Evolutionary conservation across 257 asterid genomes (phyloP).

Genomic region (Gentiana macrophylla): DNA sequence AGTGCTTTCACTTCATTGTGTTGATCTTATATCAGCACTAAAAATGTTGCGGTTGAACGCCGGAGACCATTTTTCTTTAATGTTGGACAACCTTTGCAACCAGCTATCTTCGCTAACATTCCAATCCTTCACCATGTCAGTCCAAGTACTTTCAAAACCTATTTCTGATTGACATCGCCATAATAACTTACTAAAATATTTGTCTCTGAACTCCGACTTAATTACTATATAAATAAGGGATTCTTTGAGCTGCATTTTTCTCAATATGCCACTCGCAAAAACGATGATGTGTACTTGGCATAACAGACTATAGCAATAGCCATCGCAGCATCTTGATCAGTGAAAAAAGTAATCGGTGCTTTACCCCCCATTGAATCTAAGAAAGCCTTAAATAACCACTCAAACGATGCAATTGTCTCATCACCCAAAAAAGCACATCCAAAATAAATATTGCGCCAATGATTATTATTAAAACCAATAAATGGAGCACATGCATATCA

Average conservation of each 20-base stretch:
- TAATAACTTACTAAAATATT: background rate
- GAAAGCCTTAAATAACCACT: too few relatives aligned
- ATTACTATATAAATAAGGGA: slow-evolving; percentile 4
- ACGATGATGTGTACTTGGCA: background rate
- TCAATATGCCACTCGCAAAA: background rate
- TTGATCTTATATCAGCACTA: background rate
- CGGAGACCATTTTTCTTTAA: slow-evolving; percentile 3
- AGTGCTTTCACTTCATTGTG: too few relatives aligned
- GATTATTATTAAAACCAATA: too few relatives aligned
- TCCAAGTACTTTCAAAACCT: background rate
- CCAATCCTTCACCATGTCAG: background rate
- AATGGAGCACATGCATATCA: too few relatives aligned
- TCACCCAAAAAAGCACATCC: too few relatives aligned
- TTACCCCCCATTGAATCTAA: too few relatives aligned
- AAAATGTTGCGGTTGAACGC: slow-evolving; percentile 1
- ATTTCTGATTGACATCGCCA: background rate
- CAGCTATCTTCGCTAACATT: background rate
- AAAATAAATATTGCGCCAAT: too few relatives aligned
- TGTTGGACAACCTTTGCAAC: background rate
- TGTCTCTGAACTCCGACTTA: background rate
- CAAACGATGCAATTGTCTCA: too few relatives aligned
- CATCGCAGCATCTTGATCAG: too few relatives aligned
- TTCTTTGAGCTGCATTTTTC: background rate
- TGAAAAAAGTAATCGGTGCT: too few relatives aligned
- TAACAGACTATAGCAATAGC: too few relatives aligned